phyloP scores from a whole-genome alignment of 2,329 filamentous ascomycete genomes.

The Talaromyces sp. region DNA sequence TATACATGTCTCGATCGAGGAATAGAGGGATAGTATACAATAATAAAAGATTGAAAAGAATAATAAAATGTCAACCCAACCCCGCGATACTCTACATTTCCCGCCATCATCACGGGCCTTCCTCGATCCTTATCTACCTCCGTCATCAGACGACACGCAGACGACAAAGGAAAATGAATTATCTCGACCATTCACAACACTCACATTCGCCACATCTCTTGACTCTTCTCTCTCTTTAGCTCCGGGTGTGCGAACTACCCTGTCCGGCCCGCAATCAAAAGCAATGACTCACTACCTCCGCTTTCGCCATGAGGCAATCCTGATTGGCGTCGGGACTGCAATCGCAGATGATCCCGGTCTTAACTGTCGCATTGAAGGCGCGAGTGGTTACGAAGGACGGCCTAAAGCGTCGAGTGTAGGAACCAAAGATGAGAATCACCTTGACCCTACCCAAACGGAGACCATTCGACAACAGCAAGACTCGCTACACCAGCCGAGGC shows the following conservation, averaged over 20 bases:
- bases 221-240: constrained; percentile 74
- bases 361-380: constrained; percentile 70
- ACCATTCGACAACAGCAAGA: background rate
- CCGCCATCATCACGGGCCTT: constrained; percentile 8
- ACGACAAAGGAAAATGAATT: background rate
- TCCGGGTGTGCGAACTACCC: constrained; percentile 73
- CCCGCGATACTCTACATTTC: constrained; percentile 8
- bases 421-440: background rate
- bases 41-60: background rate
- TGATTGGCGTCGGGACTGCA: constrained; percentile 80
- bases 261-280: constrained; percentile 81
- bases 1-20: too few relatives aligned
- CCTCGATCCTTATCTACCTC: constrained; percentile 14
- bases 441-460: background rate
- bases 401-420: too few relatives aligned
- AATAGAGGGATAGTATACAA: background rate
- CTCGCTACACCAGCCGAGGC: constrained; percentile 63
- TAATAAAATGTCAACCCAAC: background rate
- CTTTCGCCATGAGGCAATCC: constrained; percentile 75
- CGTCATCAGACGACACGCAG: background rate
- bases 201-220: constrained; percentile 67
- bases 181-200: constrained; percentile 16
- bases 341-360: constrained; percentile 79
- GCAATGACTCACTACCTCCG: constrained; percentile 92
- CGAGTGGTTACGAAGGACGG: constrained; percentile 42